Evolutionary conservation across 1,284 basidiomycete species (phyloP).

Genomic region (Clitocybe nebularis): DNA sequence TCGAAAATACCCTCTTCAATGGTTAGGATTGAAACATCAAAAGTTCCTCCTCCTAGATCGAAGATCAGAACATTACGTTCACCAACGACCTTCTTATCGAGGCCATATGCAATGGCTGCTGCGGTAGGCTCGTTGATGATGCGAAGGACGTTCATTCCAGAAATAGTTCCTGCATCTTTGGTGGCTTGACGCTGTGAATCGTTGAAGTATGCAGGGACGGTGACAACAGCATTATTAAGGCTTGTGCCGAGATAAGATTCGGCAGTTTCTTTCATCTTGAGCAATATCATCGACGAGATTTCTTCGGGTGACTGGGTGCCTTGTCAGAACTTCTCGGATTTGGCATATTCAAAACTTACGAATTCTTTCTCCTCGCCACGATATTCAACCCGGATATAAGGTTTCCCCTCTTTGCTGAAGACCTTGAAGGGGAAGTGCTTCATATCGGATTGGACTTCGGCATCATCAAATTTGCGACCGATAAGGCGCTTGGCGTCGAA

Average conservation of each 20-base stretch:
- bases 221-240: conserved; percentile 88
- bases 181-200: conserved; percentile 96
- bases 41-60: conserved; percentile 98
- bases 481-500: conserved; percentile 46
- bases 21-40: conserved; percentile 97
- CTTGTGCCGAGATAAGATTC: conserved; percentile 91
- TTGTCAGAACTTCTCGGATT: conserved; percentile 10
- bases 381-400: conserved; percentile 86
- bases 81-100: conserved; percentile 82
- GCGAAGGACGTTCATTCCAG: conserved; percentile 90
- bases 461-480: conserved; percentile 54
- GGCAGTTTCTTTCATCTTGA: conserved; percentile 98
- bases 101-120: conserved; percentile 93
- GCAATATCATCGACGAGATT: conserved; percentile 95
- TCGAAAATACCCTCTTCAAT: conserved; percentile 99
- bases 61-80: conserved; percentile 96
- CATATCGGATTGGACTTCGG: conserved; percentile 91
- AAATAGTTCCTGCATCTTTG: conserved; percentile 90
- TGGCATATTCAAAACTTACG: conserved; percentile 44
- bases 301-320: conserved; percentile 80
- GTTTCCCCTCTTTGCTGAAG: conserved; percentile 80
- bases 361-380: conserved; percentile 92
- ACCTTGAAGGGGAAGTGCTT: conserved; percentile 96
- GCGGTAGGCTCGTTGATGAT: conserved; percentile 98
- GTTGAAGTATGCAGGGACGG: conserved; percentile 97